These are phyloP conservation scores for Nitzschia inconspicua DNA, from an alignment of 108 stramenopile species.

Conservation along the genomic window DNA sequence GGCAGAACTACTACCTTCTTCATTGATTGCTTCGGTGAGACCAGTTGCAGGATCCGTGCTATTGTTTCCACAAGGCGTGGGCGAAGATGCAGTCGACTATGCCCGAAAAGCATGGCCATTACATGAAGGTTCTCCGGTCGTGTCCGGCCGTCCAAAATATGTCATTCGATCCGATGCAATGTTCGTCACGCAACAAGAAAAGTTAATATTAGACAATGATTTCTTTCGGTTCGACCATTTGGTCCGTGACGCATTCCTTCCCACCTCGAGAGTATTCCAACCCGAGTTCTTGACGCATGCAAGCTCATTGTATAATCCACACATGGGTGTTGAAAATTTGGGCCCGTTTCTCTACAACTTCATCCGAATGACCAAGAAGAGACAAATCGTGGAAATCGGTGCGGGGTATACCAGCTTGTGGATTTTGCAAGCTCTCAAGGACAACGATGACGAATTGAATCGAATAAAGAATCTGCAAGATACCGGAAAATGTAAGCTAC, in stretches of 20 bases:
- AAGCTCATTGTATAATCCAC: constrained; percentile 60
- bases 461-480: constrained; percentile 46
- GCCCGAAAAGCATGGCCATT: constrained; percentile 71
- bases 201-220: constrained; percentile 12
- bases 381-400: constrained; percentile 74
- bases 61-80: constrained; percentile 81
- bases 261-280: constrained; percentile 38
- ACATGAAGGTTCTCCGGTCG: constrained; percentile 79
- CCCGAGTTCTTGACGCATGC: constrained; percentile 53
- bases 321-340: constrained; percentile 85
- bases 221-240: constrained; percentile 55
- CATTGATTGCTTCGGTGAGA: constrained; percentile 65
- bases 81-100: constrained; percentile 67
- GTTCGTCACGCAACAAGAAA: constrained; percentile 42
- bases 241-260: constrained; percentile 64
- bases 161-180: constrained; percentile 86
- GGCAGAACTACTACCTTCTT: background rate
- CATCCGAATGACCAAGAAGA: constrained; percentile 64
- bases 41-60: constrained; percentile 67
- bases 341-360: constrained; percentile 72
- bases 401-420: constrained; percentile 83
- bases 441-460: constrained; percentile 78
- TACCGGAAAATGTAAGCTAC: constrained; percentile 41
- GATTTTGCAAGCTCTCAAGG: constrained; percentile 71
- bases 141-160: constrained; percentile 70